A percentile compares a stretch with the other conserved stretches of the same genome.
Evolutionary conservation across 2,329 filamentous ascomycete species (phyloP).

Genomic region (Emergomyces pasteurianus): DNA sequence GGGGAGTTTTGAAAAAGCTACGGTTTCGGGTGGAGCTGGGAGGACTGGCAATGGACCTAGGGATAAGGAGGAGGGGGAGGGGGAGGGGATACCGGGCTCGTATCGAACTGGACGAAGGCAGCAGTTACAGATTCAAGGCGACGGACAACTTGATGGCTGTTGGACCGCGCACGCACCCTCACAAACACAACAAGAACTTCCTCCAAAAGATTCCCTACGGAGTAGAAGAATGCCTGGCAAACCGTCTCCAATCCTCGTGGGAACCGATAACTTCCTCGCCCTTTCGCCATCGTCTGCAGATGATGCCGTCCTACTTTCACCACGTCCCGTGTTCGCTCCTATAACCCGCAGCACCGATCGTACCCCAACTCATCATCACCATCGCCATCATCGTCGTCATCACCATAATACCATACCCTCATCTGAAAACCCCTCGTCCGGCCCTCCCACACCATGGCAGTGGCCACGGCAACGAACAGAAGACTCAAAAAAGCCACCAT

Average conservation of each 20-base stretch:
- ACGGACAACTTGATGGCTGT: neutral
- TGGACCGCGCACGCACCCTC: neutral
- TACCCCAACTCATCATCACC: slow-evolving; percentile 14
- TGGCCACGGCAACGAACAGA: neutral
- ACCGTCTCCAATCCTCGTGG: neutral
- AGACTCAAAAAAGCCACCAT: neutral
- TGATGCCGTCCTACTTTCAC: neutral
- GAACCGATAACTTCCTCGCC: neutral
- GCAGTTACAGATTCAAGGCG: neutral
- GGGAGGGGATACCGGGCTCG: neutral
- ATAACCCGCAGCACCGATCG: neutral
- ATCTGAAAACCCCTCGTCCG: slow-evolving; percentile 17
- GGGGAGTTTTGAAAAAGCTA: neutral
- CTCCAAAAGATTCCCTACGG: neutral
- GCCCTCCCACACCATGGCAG: slow-evolving; percentile 1
- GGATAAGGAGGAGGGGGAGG: neutral
- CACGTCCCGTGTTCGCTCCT: neutral
- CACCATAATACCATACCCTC: neutral
- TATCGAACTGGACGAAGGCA: neutral
- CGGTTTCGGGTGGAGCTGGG: neutral
- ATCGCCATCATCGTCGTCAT: slow-evolving; percentile 4
- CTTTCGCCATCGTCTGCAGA: neutral
- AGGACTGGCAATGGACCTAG: slow-evolving; percentile 4
- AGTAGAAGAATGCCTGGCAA: neutral
- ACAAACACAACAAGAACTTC: neutral